Conservation (phyloP, 495 filamentous ascomycete species). For the Hypoxylon lienhwacheense region DNA sequence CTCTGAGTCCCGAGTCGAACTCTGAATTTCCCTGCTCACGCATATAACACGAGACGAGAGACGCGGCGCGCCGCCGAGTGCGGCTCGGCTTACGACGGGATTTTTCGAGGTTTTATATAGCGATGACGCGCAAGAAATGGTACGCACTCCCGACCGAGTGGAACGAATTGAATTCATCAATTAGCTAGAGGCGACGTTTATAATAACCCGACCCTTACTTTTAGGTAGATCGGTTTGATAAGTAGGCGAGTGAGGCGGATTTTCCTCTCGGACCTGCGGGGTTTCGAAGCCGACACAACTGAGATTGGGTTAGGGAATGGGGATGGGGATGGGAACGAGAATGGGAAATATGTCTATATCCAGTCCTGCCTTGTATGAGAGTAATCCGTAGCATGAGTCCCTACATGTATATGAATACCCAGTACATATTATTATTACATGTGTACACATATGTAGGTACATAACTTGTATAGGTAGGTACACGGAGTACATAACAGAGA, state of each 20-base stretch:
- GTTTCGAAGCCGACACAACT: slow-evolving; percentile 25
- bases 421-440: no score
- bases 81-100: slow-evolving; percentile 41
- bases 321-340: slow-evolving; percentile 5
- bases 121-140: slow-evolving; percentile 19
- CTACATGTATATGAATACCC: no score
- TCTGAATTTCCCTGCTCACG: slow-evolving; percentile 20
- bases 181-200: slow-evolving; percentile 27
- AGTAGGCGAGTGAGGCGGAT: slow-evolving; percentile 21
- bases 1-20: slow-evolving; percentile 20
- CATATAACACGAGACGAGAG: slow-evolving; percentile 15
- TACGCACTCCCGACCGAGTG: slow-evolving; percentile 21
- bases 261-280: slow-evolving; percentile 36
- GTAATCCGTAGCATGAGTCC: no score
- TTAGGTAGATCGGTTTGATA: slow-evolving; percentile 17
- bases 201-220: slow-evolving; percentile 25
- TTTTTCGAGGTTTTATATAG: slow-evolving; percentile 36
- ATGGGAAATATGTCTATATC: no score
- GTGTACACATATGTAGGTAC: no score
- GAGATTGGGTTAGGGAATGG: no score
- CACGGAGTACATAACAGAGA: no score
- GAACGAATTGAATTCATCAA: slow-evolving; percentile 27
- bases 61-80: slow-evolving; percentile 29
- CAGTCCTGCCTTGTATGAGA: no score
- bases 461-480: no score